Base-by-base conservation (phyloP, 495 filamentous ascomycete genomes). In the Elasticomyces elasticus region DNA sequence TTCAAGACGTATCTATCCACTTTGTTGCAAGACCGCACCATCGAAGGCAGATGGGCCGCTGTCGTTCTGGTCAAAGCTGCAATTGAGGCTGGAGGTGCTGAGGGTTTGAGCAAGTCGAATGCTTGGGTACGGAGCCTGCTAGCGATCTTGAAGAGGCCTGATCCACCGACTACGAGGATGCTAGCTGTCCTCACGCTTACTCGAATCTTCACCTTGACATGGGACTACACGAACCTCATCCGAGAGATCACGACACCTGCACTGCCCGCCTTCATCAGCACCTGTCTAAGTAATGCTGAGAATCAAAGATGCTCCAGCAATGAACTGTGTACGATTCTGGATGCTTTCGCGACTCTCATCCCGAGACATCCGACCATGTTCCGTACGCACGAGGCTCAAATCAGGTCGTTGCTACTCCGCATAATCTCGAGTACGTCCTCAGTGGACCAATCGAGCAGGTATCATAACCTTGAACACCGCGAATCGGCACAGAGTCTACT, bases 181-280 rank as follows among this genome's bases (percentile, higher is more conserved):
- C 72, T 94, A 55, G 77, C 75, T 63, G 73, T 94, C 27, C 78
- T 92, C 51, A 79, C 85, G 24, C 64, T 94, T 55, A 86, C 85
- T 20, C 83, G 84, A 58, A 89, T 94, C 52, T 94, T 87, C 74
- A 74, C 81, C 50, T 74, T 90, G 22, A 84, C 86, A 51, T 87
- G 88, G 59, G 79, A 81, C 47, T 85, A 88, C 69, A 85, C 81
- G 35, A 89, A 85, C 17, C 74, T 94, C 22, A 74, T 90, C n/a
- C 75, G 89, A 59, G 89, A 95, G 64, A 85, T 94, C 56, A 89
- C 86, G 1, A 94, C 88, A 2, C 89, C 89, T 10, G 84, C 80
- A 17, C 73, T 96, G 13, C 81, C 86, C 15, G 71, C 74, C 5
- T 94, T 88, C 59, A 76, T 87, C 49, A 80, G 79, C 10, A 74